Conservation (phyloP, 2,329 filamentous ascomycete species). For the Monosporascus cannonballus region DNA sequence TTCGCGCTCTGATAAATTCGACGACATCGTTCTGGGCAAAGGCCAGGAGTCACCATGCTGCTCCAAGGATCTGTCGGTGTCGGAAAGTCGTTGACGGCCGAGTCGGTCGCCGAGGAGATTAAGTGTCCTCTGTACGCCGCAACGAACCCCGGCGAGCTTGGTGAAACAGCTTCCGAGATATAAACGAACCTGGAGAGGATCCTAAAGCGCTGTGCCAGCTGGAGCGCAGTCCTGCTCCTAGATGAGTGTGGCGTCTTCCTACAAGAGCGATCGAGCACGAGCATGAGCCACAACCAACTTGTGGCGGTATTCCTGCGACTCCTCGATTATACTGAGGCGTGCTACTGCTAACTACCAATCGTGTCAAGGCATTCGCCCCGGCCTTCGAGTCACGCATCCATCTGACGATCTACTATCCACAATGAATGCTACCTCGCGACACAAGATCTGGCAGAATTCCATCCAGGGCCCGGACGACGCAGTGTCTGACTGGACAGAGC, state of each 20-base stretch:
- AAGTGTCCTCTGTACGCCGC: slow-evolving; percentile 13
- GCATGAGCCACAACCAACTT: slow-evolving; percentile 13
- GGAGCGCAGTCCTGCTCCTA: slow-evolving; percentile 16
- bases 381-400: slow-evolving; percentile 11
- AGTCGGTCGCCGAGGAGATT: slow-evolving; percentile 14
- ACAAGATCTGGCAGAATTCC: slow-evolving; percentile 9
- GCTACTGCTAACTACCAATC: slow-evolving; percentile 7
- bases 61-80: slow-evolving; percentile 15
- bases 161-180: slow-evolving; percentile 10
- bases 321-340: slow-evolving; percentile 7
- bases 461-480: neutral
- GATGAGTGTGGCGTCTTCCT: slow-evolving; percentile 17
- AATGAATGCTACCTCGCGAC: neutral
- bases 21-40: slow-evolving; percentile 7
- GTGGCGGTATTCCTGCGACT: slow-evolving; percentile 11
- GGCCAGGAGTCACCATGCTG: slow-evolving; percentile 11
- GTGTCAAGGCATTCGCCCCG: slow-evolving; percentile 8
- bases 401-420: slow-evolving; percentile 6
- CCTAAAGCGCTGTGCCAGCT: slow-evolving; percentile 14
- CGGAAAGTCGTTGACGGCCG: slow-evolving; percentile 15
- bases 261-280: slow-evolving; percentile 7
- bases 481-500: neutral
- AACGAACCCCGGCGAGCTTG: slow-evolving; percentile 18
- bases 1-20: neutral
- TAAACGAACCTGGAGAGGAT: slow-evolving; percentile 15